Conservation (phyloP, 2,329 filamentous ascomycete genomes). For the Phialophora macrospora region DNA sequence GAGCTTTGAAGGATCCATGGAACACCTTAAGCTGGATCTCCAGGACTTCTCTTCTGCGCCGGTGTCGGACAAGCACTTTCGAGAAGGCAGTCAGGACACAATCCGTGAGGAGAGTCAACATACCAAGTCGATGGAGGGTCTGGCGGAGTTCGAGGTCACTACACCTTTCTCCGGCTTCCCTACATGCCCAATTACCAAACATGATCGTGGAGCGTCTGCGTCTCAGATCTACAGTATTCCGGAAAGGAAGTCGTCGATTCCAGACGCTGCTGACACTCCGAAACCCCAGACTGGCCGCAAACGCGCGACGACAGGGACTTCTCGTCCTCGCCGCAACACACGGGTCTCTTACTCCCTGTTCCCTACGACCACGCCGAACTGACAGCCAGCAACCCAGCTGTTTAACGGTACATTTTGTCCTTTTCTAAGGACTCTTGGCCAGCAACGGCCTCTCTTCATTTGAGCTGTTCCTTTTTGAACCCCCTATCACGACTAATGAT, state of each 20-base stretch:
- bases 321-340: slow-evolving; percentile 33
- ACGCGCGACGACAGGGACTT: slow-evolving; percentile 34
- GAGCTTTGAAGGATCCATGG: slow-evolving; percentile 38
- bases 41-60: slow-evolving; percentile 5
- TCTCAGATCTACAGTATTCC: slow-evolving; percentile 32
- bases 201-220: slow-evolving; percentile 29
- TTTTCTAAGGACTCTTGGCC: neutral
- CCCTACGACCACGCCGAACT: slow-evolving; percentile 39
- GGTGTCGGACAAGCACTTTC: slow-evolving; percentile 19
- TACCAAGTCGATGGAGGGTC: slow-evolving; percentile 1
- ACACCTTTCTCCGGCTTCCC: slow-evolving; percentile 5
- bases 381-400: neutral
- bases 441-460: neutral
- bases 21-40: slow-evolving; percentile 31
- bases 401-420: slow-evolving; percentile 2
- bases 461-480: slow-evolving; percentile 3
- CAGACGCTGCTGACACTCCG: slow-evolving; percentile 12
- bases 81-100: slow-evolving; percentile 35
- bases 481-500: slow-evolving; percentile 33
- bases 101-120: slow-evolving; percentile 29
- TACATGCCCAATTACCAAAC: slow-evolving; percentile 14
- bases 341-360: slow-evolving; percentile 54
- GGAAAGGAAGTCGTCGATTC: slow-evolving; percentile 35
- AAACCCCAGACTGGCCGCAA: slow-evolving; percentile 24
- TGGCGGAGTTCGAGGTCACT: neutral